Percentiles rank a stretch among this genome's conserved stretches.
These are phyloP conservation scores for Cladosporium sphaerospermum DNA, from an alignment of 2,329 filamentous ascomycete species.

Conservation along the genomic window DNA sequence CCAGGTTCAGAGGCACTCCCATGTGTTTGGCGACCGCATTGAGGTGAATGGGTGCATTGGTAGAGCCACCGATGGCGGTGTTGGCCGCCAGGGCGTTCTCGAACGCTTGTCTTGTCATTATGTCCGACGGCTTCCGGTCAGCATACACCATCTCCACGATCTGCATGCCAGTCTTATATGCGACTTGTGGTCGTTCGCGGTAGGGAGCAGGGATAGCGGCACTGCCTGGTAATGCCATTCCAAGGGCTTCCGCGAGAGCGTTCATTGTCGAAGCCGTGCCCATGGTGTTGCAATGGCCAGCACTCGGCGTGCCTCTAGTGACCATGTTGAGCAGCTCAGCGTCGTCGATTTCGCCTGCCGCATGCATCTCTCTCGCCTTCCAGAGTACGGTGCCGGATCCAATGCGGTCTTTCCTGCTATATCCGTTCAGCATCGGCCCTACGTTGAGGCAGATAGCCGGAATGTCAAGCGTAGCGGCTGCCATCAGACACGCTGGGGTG, in stretches of 20 bases:
- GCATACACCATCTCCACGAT: constrained; percentile 28
- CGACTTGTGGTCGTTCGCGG: constrained; percentile 24
- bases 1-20: constrained; percentile 44
- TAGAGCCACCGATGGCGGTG: constrained; percentile 51
- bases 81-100: constrained; percentile 52
- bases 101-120: constrained; percentile 50
- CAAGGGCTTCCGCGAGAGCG: constrained; percentile 26
- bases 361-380: constrained; percentile 27
- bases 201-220: constrained; percentile 27
- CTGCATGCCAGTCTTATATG: constrained; percentile 26
- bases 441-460: constrained; percentile 28
- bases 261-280: constrained; percentile 30
- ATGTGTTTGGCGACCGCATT: constrained; percentile 51
- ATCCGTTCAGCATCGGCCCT: constrained; percentile 29
- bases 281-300: constrained; percentile 30
- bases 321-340: constrained; percentile 23
- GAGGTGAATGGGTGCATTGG: constrained; percentile 52
- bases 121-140: constrained; percentile 42
- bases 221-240: constrained; percentile 26
- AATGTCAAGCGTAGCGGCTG: constrained; percentile 27
- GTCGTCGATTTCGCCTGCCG: constrained; percentile 24
- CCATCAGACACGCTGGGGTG: constrained; percentile 28
- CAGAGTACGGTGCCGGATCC: constrained; percentile 27
- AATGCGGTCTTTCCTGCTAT: constrained; percentile 19
- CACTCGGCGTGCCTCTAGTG: constrained; percentile 23